Conservation (phyloP, 2,329 filamentous ascomycete species). For the Teratosphaeria destructans region DNA sequence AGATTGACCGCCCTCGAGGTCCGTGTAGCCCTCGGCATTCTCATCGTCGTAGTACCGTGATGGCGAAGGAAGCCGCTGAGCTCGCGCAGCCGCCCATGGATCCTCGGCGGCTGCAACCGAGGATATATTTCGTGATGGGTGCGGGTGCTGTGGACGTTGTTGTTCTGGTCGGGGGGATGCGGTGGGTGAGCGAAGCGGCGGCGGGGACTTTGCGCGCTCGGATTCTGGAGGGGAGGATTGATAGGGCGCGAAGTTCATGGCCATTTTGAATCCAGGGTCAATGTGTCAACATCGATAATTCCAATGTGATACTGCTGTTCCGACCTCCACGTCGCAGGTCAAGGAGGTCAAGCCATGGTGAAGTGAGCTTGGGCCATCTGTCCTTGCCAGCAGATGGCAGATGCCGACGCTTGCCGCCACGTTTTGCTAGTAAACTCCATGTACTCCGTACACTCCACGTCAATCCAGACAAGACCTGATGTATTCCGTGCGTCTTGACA, state of each 20-base stretch:
- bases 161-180: conserved; percentile 34
- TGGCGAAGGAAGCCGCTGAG: conserved; percentile 29
- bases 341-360: too few relatives aligned
- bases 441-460: too few relatives aligned
- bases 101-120: conserved; percentile 25
- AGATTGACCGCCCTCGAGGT: conserved; percentile 19
- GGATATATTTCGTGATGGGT: conserved; percentile 18
- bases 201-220: conserved; percentile 68
- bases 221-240: conserved; percentile 85
- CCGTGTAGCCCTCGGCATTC: conserved; percentile 12
- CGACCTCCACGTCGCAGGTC: too few relatives aligned
- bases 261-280: conserved; percentile 14
- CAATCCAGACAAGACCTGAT: too few relatives aligned
- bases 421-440: too few relatives aligned
- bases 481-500: too few relatives aligned
- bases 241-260: conserved; percentile 93
- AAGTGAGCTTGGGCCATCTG: too few relatives aligned
- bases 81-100: conserved; percentile 30
- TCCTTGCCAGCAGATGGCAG: too few relatives aligned
- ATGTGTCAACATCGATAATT: background rate
- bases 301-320: too few relatives aligned
- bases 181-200: conserved; percentile 48
- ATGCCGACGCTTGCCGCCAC: too few relatives aligned
- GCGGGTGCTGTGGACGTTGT: conserved; percentile 11
- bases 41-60: conserved; percentile 22